Evolutionary conservation across 176 grass and related monocot genomes (phyloP).

Genomic region (Elaeis guineensis): DNA sequence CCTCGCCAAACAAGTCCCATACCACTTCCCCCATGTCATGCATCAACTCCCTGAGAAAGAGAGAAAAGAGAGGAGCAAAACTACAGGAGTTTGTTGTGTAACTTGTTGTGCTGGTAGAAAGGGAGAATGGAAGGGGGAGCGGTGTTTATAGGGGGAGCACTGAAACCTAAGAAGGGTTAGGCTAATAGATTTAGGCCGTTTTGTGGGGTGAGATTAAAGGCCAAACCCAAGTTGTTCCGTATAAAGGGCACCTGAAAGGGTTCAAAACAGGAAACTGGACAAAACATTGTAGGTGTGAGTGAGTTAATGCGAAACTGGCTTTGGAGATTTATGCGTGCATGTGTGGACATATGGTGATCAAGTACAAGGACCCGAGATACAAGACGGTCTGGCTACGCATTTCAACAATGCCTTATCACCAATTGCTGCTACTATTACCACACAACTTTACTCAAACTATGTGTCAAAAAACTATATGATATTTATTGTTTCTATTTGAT

Average conservation of each 20-base stretch:
- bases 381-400: not conserved
- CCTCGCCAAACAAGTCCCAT: slow-evolving; percentile 70
- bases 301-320: slow-evolving; percentile 27
- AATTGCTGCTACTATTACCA: slow-evolving; percentile 34
- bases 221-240: too few species aligned
- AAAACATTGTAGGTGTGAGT: slow-evolving; percentile 7
- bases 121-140: slow-evolving; percentile 10
- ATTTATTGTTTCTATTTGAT: slow-evolving; percentile 14
- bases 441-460: slow-evolving; percentile 11
- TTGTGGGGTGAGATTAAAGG: not conserved
- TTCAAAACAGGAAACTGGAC: slow-evolving; percentile 54
- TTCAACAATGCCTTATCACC: slow-evolving; percentile 19
- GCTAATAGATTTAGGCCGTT: slow-evolving; percentile 2
- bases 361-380: slow-evolving; percentile 15
- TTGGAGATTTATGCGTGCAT: slow-evolving; percentile 48
- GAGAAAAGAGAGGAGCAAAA: not conserved
- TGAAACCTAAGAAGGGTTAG: slow-evolving; percentile 30
- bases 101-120: slow-evolving; percentile 6
- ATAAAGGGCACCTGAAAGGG: slow-evolving; percentile 39
- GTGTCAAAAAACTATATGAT: slow-evolving; percentile 20
- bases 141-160: slow-evolving; percentile 45
- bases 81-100: too few species aligned
- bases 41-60: not conserved
- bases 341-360: slow-evolving; percentile 30
- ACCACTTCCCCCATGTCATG: slow-evolving; percentile 53